These are phyloP conservation scores for Neurospora cerealis DNA, from an alignment of 495 filamentous ascomycete species.

Conservation along the genomic window DNA sequence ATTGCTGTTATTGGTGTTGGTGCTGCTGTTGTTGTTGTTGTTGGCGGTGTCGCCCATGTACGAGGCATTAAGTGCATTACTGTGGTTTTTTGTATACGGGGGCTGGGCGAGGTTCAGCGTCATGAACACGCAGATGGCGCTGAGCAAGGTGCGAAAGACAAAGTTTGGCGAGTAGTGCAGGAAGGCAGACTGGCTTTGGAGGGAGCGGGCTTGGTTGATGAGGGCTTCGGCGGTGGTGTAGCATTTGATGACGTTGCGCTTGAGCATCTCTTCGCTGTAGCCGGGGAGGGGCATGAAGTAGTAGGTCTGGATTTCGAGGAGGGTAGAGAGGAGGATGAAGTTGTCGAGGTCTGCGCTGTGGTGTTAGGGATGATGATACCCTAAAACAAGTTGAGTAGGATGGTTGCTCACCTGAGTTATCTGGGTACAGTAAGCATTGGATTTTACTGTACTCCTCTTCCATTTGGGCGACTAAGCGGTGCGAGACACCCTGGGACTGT, in stretches of 20 bases:
- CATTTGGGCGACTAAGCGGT: slow-evolving; percentile 29
- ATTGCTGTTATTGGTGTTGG: not conserved
- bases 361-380: not conserved
- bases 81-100: not conserved
- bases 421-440: slow-evolving; percentile 28
- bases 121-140: slow-evolving; percentile 28
- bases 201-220: slow-evolving; percentile 18
- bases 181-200: slow-evolving; percentile 23
- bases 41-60: not conserved
- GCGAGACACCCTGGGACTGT: slow-evolving; percentile 28
- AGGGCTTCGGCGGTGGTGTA: slow-evolving; percentile 30
- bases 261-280: slow-evolving; percentile 24
- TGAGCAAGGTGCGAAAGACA: slow-evolving; percentile 28
- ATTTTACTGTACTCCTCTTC: slow-evolving; percentile 35
- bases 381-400: not conserved
- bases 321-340: slow-evolving; percentile 30
- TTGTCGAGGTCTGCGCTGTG: slow-evolving; percentile 24
- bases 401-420: slow-evolving; percentile 25
- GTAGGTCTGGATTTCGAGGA: slow-evolving; percentile 35
- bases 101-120: slow-evolving; percentile 20
- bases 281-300: slow-evolving; percentile 34
- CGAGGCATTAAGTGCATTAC: not conserved
- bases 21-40: not conserved
- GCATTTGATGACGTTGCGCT: slow-evolving; percentile 29
- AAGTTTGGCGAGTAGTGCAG: slow-evolving; percentile 31